Evolutionary conservation across 306 rosid genomes (phyloP).

Genomic region (Inga laurina): DNA sequence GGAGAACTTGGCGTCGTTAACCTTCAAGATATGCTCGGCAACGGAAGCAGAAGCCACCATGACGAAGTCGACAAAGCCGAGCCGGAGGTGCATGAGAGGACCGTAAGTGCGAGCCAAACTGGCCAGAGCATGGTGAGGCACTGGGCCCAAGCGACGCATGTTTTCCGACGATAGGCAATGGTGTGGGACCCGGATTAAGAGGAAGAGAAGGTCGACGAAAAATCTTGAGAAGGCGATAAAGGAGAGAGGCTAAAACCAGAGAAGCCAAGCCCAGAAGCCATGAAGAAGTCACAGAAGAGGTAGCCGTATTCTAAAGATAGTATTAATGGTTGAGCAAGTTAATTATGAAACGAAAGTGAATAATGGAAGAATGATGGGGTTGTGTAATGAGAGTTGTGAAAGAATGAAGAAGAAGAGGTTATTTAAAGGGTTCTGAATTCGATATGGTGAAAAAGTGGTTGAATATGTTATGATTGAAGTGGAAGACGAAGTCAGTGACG

Average conservation of each 20-base stretch:
- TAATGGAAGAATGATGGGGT: too few relatives aligned
- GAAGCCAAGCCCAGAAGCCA: constrained; percentile 28
- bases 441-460: neutral
- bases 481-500: neutral
- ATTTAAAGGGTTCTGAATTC: neutral
- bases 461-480: neutral
- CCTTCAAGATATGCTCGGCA: constrained; percentile 69
- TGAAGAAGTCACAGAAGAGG: constrained; percentile 14
- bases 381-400: neutral
- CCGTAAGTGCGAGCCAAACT: constrained; percentile 58
- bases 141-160: constrained; percentile 63
- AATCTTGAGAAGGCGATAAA: constrained; percentile 27
- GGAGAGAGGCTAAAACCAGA: constrained; percentile 13
- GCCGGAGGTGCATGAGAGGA: constrained; percentile 70
- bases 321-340: neutral
- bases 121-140: constrained; percentile 78
- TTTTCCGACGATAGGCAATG: constrained; percentile 84
- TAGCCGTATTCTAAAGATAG: neutral
- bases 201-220: constrained; percentile 21
- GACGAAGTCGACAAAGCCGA: constrained; percentile 62
- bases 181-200: constrained; percentile 70
- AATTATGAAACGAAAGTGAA: neutral
- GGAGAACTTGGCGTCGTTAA: constrained; percentile 66
- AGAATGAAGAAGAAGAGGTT: neutral
- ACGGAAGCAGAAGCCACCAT: constrained; percentile 76